A percentile compares a stretch with the other conserved stretches of the same genome.
Evolutionary conservation across 257 asterid species (phyloP).

Genomic region (Gentiana straminea): DNA sequence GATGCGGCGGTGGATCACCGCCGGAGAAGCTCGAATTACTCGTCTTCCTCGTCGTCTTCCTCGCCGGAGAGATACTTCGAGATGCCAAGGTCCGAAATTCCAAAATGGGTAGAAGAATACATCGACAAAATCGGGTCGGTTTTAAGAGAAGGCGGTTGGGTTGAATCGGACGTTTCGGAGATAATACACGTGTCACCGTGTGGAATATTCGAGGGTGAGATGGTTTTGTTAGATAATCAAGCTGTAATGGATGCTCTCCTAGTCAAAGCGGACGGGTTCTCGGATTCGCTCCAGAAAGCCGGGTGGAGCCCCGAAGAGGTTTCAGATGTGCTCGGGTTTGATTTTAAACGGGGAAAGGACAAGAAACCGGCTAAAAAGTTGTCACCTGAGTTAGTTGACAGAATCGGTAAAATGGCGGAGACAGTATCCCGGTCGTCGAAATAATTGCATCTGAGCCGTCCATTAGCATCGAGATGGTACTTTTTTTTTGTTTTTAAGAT

Average conservation of each 20-base stretch:
- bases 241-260: slow-evolving; percentile 78
- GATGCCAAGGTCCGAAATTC: slow-evolving; percentile 52
- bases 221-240: slow-evolving; percentile 74
- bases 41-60: slow-evolving; percentile 48
- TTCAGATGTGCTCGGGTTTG: slow-evolving; percentile 75
- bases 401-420: slow-evolving; percentile 74
- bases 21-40: slow-evolving; percentile 60
- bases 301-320: slow-evolving; percentile 99
- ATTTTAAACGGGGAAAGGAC: slow-evolving; percentile 60
- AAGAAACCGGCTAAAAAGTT: slow-evolving; percentile 55
- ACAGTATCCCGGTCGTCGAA: slow-evolving; percentile 61
- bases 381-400: slow-evolving; percentile 64
- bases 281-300: slow-evolving; percentile 65
- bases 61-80: slow-evolving; percentile 76
- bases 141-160: slow-evolving; percentile 81
- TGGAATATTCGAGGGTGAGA: slow-evolving; percentile 78
- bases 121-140: slow-evolving; percentile 74
- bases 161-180: slow-evolving; percentile 79
- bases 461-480: slow-evolving; percentile 27
- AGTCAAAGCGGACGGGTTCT: slow-evolving; percentile 81
- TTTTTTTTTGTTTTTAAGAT: slow-evolving; percentile 11
- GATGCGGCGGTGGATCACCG: slow-evolving; percentile 86
- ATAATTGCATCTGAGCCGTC: slow-evolving; percentile 18
- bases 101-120: slow-evolving; percentile 85
- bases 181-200: slow-evolving; percentile 70